These are phyloP conservation scores for Aspergillus viridinutans DNA, from an alignment of 2,329 filamentous ascomycete genomes.

Conservation along the genomic window DNA sequence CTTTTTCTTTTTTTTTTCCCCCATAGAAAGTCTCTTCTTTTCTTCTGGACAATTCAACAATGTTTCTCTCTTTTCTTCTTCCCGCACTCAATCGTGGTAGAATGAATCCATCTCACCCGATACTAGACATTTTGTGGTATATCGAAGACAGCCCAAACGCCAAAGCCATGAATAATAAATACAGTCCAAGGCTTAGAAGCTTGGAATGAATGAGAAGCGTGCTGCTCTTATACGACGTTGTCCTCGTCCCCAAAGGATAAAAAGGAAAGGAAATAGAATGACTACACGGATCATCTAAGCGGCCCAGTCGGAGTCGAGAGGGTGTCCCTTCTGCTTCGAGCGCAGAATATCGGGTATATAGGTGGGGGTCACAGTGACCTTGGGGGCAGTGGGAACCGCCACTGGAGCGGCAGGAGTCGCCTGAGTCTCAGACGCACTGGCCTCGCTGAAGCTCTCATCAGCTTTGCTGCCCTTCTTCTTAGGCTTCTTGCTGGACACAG, in stretches of 20 bases:
- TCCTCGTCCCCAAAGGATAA: slow-evolving; percentile 1
- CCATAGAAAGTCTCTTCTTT: background rate
- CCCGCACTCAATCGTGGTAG: slow-evolving; percentile 9
- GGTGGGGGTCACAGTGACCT: slow-evolving; percentile 33
- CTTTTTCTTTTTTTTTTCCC: background rate
- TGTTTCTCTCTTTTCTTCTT: background rate
- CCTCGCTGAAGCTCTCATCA: slow-evolving; percentile 44
- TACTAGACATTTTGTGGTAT: slow-evolving; percentile 22
- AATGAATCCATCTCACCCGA: slow-evolving; percentile 17
- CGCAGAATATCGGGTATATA: slow-evolving; percentile 31
- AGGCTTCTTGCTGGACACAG: slow-evolving; percentile 57
- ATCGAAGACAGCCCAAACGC: slow-evolving; percentile 29
- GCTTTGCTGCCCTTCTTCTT: slow-evolving; percentile 44
- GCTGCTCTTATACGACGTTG: background rate
- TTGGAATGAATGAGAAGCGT: background rate
- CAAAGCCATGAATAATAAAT: slow-evolving; percentile 32
- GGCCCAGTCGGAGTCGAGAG: slow-evolving; percentile 44
- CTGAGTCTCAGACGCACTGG: slow-evolving; percentile 36
- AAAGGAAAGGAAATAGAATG: slow-evolving; percentile 1
- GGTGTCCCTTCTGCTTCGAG: slow-evolving; percentile 37
- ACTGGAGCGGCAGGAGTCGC: slow-evolving; percentile 13
- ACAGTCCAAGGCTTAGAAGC: slow-evolving; percentile 21
- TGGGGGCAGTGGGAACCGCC: slow-evolving; percentile 25
- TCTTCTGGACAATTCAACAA: background rate
- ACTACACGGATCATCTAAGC: slow-evolving; percentile 21